A percentile compares a stretch with the other conserved stretches of the same genome.
Evolutionary conservation across 2,329 filamentous ascomycete species (phyloP).

Genomic region (Colletotrichum orchidophilum): DNA sequence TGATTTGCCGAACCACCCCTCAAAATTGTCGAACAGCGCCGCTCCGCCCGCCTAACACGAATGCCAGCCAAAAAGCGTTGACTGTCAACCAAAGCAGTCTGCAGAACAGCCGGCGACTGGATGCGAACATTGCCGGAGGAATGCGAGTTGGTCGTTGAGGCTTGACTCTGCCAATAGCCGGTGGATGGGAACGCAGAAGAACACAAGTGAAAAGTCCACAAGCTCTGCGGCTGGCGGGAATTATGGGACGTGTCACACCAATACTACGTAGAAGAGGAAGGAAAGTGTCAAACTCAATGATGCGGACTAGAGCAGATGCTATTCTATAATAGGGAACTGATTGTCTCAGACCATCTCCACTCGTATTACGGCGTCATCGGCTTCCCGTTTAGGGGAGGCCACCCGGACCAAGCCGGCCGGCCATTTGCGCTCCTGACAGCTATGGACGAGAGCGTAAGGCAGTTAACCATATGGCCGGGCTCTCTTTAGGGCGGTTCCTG

Average conservation of each 20-base stretch:
- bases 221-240: background rate
- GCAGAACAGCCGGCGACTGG: background rate
- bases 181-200: background rate
- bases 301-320: background rate
- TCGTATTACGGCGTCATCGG: background rate
- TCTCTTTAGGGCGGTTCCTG: background rate
- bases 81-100: constrained; percentile 14
- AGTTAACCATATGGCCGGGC: background rate
- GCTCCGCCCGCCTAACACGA: background rate
- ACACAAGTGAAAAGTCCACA: background rate
- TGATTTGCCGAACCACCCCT: background rate
- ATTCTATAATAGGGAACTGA: constrained; percentile 24
- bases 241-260: background rate
- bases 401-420: background rate
- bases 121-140: constrained; percentile 5
- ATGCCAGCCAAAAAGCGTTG: background rate
- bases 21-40: background rate
- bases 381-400: background rate
- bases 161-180: too few relatives aligned
- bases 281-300: background rate
- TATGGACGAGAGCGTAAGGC: background rate
- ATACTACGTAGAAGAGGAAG: background rate
- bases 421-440: background rate
- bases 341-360: constrained; percentile 21
- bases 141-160: background rate